phyloP scores from a whole-genome alignment of 495 filamentous ascomycete genomes.

The Xylaria curta region DNA sequence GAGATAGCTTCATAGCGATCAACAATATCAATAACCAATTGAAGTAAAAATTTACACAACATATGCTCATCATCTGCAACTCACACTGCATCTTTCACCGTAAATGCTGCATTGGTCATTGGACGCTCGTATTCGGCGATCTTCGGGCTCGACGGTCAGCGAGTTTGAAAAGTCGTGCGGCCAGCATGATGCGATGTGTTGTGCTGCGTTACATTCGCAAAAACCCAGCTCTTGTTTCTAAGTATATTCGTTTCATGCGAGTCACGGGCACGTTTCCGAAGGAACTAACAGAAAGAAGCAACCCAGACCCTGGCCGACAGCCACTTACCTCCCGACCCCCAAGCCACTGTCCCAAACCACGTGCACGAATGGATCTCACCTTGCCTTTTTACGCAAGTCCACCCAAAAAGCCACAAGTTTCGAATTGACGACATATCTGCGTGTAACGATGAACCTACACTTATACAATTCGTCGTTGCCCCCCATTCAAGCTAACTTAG shows the following conservation, averaged over 20 bases:
- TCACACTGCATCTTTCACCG: not conserved
- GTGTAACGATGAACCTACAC: not conserved
- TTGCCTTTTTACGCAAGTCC: not conserved
- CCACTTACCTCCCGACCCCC: not conserved
- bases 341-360: conserved; percentile 10
- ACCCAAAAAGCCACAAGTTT: conserved; percentile 6
- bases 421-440: not conserved
- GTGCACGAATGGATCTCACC: conserved; percentile 2
- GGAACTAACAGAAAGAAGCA: not conserved
- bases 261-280: conserved; percentile 23
- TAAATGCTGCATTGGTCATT: conserved; percentile 1
- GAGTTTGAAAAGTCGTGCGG: not conserved
- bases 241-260: conserved; percentile 21
- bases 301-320: not conserved
- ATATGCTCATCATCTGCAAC: not conserved
- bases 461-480: conserved; percentile 9
- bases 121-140: conserved; percentile 13
- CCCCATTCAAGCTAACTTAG: not conserved
- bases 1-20: conserved; percentile 14
- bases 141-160: conserved; percentile 4
- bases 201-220: conserved; percentile 11
- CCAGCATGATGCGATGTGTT: too few relatives aligned
- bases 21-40: conserved; percentile 14
- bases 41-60: not conserved
- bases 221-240: conserved; percentile 11